Conservation (phyloP, 1,139 yeast genomes). For the Saccharomyces hybrid region DNA sequence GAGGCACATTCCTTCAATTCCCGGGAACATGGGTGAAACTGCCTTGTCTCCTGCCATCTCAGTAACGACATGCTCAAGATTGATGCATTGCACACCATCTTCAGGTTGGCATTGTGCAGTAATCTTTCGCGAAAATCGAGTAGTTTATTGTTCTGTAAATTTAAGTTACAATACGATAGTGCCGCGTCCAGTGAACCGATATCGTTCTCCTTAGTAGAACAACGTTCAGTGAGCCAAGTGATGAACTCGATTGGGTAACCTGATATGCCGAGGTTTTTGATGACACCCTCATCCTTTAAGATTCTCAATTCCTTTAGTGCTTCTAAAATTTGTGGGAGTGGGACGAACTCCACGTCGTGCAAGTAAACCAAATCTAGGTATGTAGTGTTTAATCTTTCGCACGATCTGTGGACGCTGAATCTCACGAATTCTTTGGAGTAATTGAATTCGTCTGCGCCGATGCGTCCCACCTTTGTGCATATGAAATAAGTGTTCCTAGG, state of each 20-base stretch:
- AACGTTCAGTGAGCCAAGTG: conserved; percentile 40
- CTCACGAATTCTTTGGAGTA: conserved; percentile 57
- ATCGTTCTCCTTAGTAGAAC: conserved; percentile 31
- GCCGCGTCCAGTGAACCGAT: conserved; percentile 59
- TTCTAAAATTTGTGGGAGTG: conserved; percentile 44
- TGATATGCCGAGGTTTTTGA: conserved; percentile 66
- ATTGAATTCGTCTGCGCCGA: conserved; percentile 62
- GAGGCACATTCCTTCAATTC: conserved; percentile 50
- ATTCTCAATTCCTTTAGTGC: conserved; percentile 56
- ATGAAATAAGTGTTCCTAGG: conserved; percentile 60
- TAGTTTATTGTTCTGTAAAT: conserved; percentile 67
- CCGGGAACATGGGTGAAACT: conserved; percentile 76
- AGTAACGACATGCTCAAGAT: conserved; percentile 84
- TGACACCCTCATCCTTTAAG: conserved; percentile 57
- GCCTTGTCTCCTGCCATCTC: conserved; percentile 56
- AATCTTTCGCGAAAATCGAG: conserved; percentile 45
- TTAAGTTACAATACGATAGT: conserved; percentile 73
- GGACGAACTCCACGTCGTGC: conserved; percentile 84
- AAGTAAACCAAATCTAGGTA: conserved; percentile 77
- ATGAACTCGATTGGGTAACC: conserved; percentile 81
- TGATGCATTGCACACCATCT: conserved; percentile 65
- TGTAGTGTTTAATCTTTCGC: conserved; percentile 52
- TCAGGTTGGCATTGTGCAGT: conserved; percentile 46
- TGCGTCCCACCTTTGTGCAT: conserved; percentile 83
- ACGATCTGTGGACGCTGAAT: conserved; percentile 56